phyloP scores from a whole-genome alignment of 768 basidiomycete species.

The Lactarius evosmus region DNA sequence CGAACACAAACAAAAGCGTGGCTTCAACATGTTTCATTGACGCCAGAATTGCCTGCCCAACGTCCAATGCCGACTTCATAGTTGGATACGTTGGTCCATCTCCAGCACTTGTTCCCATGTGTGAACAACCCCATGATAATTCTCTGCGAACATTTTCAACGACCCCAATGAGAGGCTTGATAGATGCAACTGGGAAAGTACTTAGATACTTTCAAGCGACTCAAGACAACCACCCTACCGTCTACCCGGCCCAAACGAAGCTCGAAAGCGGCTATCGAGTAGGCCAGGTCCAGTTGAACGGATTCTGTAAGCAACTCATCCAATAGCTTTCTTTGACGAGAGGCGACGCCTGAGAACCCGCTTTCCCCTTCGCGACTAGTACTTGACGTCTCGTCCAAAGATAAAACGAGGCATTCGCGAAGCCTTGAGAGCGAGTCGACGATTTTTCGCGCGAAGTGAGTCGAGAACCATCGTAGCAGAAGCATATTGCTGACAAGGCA shows the following conservation, averaged over 20 bases:
- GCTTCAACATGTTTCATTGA: conserved; percentile 38
- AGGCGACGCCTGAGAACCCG: conserved; percentile 22
- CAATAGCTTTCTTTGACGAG: conserved; percentile 27
- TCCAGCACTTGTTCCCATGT: conserved; percentile 21
- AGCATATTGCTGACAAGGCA: conserved; percentile 40
- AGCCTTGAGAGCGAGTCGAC: conserved; percentile 37
- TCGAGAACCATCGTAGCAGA: conserved; percentile 42
- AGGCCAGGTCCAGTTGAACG: conserved; percentile 40
- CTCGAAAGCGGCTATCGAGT: conserved; percentile 47
- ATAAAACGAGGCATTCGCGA: conserved; percentile 36
- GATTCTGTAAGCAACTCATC: conserved; percentile 37
- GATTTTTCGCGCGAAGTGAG: conserved; percentile 43
- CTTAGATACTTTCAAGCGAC: conserved; percentile 11
- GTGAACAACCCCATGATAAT: conserved; percentile 42
- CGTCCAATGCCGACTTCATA: conserved; percentile 33
- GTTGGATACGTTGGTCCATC: conserved; percentile 27
- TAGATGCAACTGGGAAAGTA: conserved; percentile 37
- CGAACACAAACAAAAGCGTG: conserved; percentile 31
- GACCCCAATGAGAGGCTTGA: conserved; percentile 43
- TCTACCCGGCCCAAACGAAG: conserved; percentile 44
- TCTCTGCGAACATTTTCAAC: conserved; percentile 47
- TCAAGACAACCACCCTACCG: conserved; percentile 32
- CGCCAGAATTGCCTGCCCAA: conserved; percentile 38
- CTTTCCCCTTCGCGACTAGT: conserved; percentile 23
- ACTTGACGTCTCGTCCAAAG: conserved; percentile 33